These are phyloP conservation scores for Solanum sitiens DNA, from an alignment of 257 asterid genomes.

Conservation along the genomic window DNA sequence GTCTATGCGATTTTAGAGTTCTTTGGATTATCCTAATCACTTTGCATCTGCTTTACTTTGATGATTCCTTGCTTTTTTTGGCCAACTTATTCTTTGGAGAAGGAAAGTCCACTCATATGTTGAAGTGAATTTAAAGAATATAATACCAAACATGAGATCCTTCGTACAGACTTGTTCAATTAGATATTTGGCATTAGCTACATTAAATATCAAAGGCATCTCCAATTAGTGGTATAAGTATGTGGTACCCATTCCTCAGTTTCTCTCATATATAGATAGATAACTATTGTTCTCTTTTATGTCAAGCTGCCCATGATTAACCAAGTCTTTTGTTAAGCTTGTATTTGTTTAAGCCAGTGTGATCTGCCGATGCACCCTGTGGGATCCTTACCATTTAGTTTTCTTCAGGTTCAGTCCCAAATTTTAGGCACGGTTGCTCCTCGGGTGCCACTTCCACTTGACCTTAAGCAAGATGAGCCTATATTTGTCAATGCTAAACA, in stretches of 20 bases:
- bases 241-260: not conserved
- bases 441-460: constrained; percentile 16
- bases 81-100: constrained; percentile 1
- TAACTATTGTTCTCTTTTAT: not conserved
- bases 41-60: constrained; percentile 12
- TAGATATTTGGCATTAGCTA: not conserved
- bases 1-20: not conserved
- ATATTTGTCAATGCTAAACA: constrained; percentile 26
- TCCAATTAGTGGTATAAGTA: not conserved
- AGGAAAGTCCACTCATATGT: not conserved
- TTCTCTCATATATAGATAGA: not conserved
- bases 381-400: not conserved
- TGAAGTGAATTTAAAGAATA: not conserved
- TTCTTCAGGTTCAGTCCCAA: constrained; percentile 19
- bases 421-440: constrained; percentile 4
- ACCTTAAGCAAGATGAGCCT: constrained; percentile 15
- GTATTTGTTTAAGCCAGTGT: not conserved
- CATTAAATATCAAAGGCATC: not conserved
- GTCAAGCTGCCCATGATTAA: not conserved
- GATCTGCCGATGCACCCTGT: not conserved
- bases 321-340: not conserved
- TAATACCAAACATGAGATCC: not conserved
- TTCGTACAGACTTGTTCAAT: not conserved
- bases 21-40: not conserved
- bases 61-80: constrained; percentile 2